Conservation (phyloP, 2,329 filamentous ascomycete genomes). For the Periconia digitata region DNA sequence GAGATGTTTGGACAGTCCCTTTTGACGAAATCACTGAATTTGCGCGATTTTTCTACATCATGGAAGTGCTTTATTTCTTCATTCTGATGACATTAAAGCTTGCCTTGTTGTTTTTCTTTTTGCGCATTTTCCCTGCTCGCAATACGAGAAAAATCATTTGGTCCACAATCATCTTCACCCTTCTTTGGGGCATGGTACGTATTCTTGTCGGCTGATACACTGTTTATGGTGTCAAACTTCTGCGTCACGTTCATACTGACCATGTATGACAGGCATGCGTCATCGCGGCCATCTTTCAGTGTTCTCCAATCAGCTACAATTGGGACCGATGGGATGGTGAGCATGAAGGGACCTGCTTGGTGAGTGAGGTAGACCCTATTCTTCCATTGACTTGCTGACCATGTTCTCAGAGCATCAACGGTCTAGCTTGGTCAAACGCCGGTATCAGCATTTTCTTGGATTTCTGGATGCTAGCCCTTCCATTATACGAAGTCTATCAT, state of each 20-base stretch:
- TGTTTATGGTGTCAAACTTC: too few species aligned
- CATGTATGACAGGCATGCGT: not conserved
- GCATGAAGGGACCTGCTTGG: constrained; percentile 28
- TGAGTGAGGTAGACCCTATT: too few species aligned
- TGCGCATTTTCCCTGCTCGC: constrained; percentile 26
- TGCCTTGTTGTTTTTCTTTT: constrained; percentile 25
- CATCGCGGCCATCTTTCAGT: constrained; percentile 27
- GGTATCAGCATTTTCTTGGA: constrained; percentile 32
- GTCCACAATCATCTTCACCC: constrained; percentile 17
- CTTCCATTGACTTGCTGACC: too few species aligned
- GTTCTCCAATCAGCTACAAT: constrained; percentile 28
- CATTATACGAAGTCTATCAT: constrained; percentile 29
- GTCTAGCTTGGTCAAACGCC: constrained; percentile 30
- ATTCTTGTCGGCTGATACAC: too few species aligned
- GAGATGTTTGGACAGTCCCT: constrained; percentile 54
- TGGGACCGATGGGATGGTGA: constrained; percentile 30
- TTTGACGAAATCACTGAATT: constrained; percentile 47
- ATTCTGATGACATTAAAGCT: constrained; percentile 24
- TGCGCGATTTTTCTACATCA: constrained; percentile 29
- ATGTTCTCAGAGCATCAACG: constrained; percentile 31
- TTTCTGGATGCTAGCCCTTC: constrained; percentile 29
- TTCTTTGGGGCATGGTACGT: constrained; percentile 19
- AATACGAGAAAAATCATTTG: constrained; percentile 7
- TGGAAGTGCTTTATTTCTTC: constrained; percentile 33
- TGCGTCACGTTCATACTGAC: too few species aligned